phyloP scores from a whole-genome alignment of 1,284 basidiomycete genomes.

The Rhodotorula glutinis region DNA sequence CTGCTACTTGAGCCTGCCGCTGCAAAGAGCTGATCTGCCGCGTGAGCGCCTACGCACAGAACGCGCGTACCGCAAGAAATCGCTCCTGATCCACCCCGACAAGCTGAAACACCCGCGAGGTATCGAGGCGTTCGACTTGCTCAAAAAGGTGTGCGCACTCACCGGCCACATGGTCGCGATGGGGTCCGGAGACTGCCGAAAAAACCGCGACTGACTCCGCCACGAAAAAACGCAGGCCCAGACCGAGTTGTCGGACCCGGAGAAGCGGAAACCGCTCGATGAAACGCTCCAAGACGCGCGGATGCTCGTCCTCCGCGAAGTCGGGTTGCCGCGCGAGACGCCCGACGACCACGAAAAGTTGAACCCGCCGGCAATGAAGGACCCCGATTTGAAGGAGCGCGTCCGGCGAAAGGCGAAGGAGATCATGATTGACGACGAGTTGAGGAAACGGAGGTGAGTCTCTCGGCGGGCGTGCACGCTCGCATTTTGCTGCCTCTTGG shows the following conservation, averaged over 20 bases:
- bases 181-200: too few relatives aligned
- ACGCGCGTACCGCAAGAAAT: conserved; percentile 56
- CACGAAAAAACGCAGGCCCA: conserved; percentile 39
- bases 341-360: conserved; percentile 52
- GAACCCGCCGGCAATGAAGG: conserved; percentile 27
- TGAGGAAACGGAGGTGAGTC: conserved; percentile 52
- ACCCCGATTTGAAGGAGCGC: conserved; percentile 48
- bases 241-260: conserved; percentile 46
- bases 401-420: conserved; percentile 54
- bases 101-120: conserved; percentile 57
- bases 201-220: conserved; percentile 25
- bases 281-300: conserved; percentile 48
- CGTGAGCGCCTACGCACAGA: conserved; percentile 40
- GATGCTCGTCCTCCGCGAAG: conserved; percentile 47
- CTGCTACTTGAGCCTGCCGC: too few relatives aligned
- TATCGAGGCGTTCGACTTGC: conserved; percentile 56
- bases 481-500: too few relatives aligned
- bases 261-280: conserved; percentile 47
- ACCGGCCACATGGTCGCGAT: not conserved
- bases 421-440: conserved; percentile 57
- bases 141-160: conserved; percentile 61
- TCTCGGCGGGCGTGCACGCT: not conserved
- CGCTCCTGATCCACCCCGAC: conserved; percentile 58
- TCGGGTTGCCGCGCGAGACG: conserved; percentile 45
- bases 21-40: too few relatives aligned